These are phyloP conservation scores for Annulohypoxylon nitens DNA, from an alignment of 495 filamentous ascomycete genomes.

Conservation along the genomic window DNA sequence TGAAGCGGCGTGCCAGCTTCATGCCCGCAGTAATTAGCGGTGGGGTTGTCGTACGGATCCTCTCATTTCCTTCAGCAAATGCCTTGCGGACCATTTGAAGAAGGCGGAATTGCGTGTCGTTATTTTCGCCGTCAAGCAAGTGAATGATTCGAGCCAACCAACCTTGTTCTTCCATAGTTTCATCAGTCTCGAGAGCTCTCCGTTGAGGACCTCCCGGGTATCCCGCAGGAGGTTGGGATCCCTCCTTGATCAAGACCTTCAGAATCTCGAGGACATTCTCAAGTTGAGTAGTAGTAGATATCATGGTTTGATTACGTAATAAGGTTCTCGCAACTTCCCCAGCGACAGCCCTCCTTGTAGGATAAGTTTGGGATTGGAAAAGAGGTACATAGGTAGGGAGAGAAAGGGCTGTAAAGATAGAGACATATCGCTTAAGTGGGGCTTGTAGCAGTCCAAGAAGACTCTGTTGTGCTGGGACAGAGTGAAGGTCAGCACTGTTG, in stretches of 20 bases:
- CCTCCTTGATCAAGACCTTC: constrained; percentile 92
- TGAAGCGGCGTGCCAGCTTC: constrained; percentile 89
- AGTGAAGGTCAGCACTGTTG: constrained; percentile 94
- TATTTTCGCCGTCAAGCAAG: constrained; percentile 82
- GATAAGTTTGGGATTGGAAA: constrained; percentile 91
- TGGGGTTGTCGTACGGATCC: constrained; percentile 94
- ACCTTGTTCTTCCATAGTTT: constrained; percentile 97
- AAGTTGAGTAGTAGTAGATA: constrained; percentile 80
- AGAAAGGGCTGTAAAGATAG: constrained; percentile 91
- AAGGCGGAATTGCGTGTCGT: constrained; percentile 94
- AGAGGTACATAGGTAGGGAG: constrained; percentile 92
- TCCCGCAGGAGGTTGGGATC: constrained; percentile 82
- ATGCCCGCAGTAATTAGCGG: constrained; percentile 91
- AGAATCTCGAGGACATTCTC: constrained; percentile 90
- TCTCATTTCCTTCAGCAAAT: constrained; percentile 92
- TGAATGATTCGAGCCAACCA: constrained; percentile 94
- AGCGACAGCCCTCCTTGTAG: constrained; percentile 89
- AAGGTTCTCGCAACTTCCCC: constrained; percentile 85
- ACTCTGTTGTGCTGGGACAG: constrained; percentile 85
- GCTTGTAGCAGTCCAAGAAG: constrained; percentile 88
- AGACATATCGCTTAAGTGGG: constrained; percentile 89
- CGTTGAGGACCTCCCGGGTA: constrained; percentile 84
- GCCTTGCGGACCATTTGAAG: constrained; percentile 90
- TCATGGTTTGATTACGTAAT: constrained; percentile 81
- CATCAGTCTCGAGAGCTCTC: constrained; percentile 84